These are phyloP conservation scores for Yarrowia sp. DNA, from an alignment of 805 yeast species.

Conservation along the genomic window DNA sequence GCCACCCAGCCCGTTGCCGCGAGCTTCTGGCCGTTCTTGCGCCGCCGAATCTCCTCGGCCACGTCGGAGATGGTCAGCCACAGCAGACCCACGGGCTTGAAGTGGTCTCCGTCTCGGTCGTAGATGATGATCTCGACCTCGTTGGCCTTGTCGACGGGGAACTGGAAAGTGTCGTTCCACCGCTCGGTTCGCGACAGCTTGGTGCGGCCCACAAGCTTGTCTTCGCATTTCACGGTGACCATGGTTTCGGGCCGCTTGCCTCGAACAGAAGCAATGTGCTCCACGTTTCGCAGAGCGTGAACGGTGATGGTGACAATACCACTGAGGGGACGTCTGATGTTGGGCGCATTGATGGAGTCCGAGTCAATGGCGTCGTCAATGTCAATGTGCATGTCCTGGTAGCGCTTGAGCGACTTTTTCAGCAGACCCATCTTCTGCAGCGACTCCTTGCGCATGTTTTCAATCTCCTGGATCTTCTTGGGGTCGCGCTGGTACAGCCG, in stretches of 20 bases:
- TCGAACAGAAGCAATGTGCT: conserved; percentile 87
- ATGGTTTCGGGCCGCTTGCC: conserved; percentile 80
- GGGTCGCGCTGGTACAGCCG: conserved; percentile 93
- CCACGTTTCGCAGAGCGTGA: conserved; percentile 83
- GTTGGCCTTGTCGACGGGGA: conserved; percentile 87
- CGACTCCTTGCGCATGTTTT: conserved; percentile 83
- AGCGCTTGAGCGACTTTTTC: conserved; percentile 82
- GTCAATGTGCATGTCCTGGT: conserved; percentile 83
- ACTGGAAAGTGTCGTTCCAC: conserved; percentile 82
- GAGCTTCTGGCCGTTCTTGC: conserved; percentile 76
- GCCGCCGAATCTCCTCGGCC: conserved; percentile 92
- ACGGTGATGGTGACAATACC: conserved; percentile 81
- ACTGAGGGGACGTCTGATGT: conserved; percentile 79
- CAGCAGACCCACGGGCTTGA: conserved; percentile 86
- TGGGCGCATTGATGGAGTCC: conserved; percentile 69
- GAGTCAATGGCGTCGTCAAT: conserved; percentile 67
- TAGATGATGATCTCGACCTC: conserved; percentile 89
- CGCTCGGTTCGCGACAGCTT: conserved; percentile 76
- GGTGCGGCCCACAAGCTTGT: conserved; percentile 79
- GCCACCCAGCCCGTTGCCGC: conserved; percentile 82
- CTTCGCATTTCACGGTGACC: conserved; percentile 84
- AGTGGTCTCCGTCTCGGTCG: conserved; percentile 72
- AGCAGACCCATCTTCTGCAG: conserved; percentile 84
- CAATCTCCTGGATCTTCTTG: conserved; percentile 83
- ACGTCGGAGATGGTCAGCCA: conserved; percentile 93